These are phyloP conservation scores for Moesziomyces antarcticus DNA, from an alignment of 1,284 basidiomycete genomes.

Conservation along the genomic window DNA sequence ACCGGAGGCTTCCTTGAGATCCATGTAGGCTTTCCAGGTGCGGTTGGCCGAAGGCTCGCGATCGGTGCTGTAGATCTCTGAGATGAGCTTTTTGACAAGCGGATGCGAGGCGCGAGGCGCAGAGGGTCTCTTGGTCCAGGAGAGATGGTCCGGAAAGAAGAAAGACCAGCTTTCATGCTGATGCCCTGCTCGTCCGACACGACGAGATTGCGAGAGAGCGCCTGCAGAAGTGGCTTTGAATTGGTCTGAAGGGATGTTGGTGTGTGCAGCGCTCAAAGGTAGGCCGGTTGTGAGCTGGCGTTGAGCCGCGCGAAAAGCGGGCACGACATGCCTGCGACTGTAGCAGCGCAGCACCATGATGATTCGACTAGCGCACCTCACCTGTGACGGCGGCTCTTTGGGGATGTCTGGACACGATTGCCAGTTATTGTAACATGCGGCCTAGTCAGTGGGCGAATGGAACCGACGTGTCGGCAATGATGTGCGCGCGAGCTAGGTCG, in stretches of 20 bases:
- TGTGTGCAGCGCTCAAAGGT: not conserved
- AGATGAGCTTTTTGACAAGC: conserved; percentile 47
- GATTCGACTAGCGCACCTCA: not conserved
- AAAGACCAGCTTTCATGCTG: conserved; percentile 39
- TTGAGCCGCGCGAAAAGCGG: conserved; percentile 13
- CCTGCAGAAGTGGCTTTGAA: not conserved
- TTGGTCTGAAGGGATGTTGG: not conserved
- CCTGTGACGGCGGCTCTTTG: not conserved
- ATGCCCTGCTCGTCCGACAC: not conserved
- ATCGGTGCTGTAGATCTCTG: conserved; percentile 45
- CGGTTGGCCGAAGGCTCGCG: conserved; percentile 37
- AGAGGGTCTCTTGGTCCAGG: conserved; percentile 9
- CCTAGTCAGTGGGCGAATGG: too few relatives aligned
- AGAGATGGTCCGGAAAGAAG: conserved; percentile 41
- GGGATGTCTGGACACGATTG: not conserved
- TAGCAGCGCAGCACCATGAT: conserved; percentile 46
- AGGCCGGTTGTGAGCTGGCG: conserved; percentile 3
- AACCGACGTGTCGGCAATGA: too few relatives aligned
- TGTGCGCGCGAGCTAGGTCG: too few relatives aligned
- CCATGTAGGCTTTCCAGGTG: conserved; percentile 52
- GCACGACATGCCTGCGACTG: conserved; percentile 37
- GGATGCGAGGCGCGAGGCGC: conserved; percentile 37
- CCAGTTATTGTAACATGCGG: too few relatives aligned
- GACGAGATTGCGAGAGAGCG: not conserved
- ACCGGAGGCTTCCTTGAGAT: conserved; percentile 29